Base-by-base conservation (phyloP, 2,329 filamentous ascomycete genomes). In the Talaromyces piceae region DNA sequence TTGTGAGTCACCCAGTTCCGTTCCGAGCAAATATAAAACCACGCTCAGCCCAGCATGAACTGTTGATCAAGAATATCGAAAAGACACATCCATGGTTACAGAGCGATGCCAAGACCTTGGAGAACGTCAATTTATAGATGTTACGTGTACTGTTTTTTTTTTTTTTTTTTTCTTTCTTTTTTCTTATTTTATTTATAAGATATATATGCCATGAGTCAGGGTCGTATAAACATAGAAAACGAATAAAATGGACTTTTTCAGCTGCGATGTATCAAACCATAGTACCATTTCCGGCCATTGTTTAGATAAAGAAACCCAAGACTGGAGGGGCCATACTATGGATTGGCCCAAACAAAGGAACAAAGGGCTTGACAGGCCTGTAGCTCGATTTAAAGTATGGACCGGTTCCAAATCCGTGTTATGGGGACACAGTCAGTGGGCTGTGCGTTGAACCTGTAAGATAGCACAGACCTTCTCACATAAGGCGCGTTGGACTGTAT, bases 11-110 rank as follows among this genome's bases (percentile, higher is more conserved):
- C 54, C 71, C 73, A 0, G 57, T 61, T 1, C 65, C 67, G 6
- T 76, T 65, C 52, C 50, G 59, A 20, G 53, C 61, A 12, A 56
- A 47, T 6, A 66, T 74, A 16, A 63, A 52, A 39, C 67, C 70
- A 13, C 65, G 71, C 28, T 66, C 57, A 22, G 57, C 61, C 45
- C 52, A 50, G 49, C 66, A 70, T 53, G 62, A 57, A 51, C 46
- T 58, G 22, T 50, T 73, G 53, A 65, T 74, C 16, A 55, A 51
- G n/a, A 47, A 58, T 16, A 56, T 67, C 7, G 68, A 71, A 56
- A 28, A 61, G 27, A 53, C 64, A 23, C 65, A 69, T 58, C 70
- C 71, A 2, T 72, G 68, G 64, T 62, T 68, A 41, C 56, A 65
- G 45, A 72, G 69, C 45, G 68, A 73, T 61, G 65, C 67, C 5